Percentiles rank a stretch among this genome's conserved stretches.
Evolutionary conservation across 805 yeast genomes (phyloP).

Genomic region (Hermanozyma aechmeae): DNA sequence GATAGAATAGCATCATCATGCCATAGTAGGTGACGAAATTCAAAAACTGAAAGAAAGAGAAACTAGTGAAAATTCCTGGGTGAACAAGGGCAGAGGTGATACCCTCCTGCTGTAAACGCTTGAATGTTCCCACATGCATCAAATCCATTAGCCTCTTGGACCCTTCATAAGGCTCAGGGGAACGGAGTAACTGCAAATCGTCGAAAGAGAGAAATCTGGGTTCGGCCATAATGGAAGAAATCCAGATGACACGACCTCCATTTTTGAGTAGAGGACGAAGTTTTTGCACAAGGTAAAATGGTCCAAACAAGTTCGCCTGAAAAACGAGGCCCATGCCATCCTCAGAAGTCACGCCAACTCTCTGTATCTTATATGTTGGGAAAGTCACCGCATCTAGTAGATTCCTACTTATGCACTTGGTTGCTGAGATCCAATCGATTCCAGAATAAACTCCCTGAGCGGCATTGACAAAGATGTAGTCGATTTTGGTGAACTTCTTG

Average conservation of each 20-base stretch:
- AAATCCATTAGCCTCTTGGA: constrained; percentile 83
- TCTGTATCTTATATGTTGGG: constrained; percentile 80
- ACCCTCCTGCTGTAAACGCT: constrained; percentile 37
- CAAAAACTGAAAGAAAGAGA: constrained; percentile 66
- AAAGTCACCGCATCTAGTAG: constrained; percentile 82
- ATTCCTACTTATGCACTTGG: constrained; percentile 49
- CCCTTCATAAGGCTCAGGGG: constrained; percentile 76
- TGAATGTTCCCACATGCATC: constrained; percentile 64
- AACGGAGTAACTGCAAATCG: constrained; percentile 62
- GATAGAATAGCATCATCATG: constrained; percentile 74
- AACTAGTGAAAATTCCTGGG: constrained; percentile 89
- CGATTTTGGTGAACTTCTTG: constrained; percentile 56
- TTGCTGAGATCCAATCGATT: constrained; percentile 77
- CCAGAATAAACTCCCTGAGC: constrained; percentile 86
- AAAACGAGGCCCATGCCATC: constrained; percentile 85
- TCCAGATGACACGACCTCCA: constrained; percentile 73
- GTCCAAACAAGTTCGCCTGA: constrained; percentile 96
- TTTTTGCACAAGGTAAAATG: constrained; percentile 72
- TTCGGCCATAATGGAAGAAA: constrained; percentile 73
- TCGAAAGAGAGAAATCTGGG: constrained; percentile 64
- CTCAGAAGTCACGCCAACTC: constrained; percentile 59
- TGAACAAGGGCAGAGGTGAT: constrained; percentile 73
- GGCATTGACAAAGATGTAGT: constrained; percentile 78
- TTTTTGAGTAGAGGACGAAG: constrained; percentile 45
- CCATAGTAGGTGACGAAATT: constrained; percentile 76